Evolutionary conservation across 306 rosid genomes (phyloP).

Genomic region (Cucumis hystrix): DNA sequence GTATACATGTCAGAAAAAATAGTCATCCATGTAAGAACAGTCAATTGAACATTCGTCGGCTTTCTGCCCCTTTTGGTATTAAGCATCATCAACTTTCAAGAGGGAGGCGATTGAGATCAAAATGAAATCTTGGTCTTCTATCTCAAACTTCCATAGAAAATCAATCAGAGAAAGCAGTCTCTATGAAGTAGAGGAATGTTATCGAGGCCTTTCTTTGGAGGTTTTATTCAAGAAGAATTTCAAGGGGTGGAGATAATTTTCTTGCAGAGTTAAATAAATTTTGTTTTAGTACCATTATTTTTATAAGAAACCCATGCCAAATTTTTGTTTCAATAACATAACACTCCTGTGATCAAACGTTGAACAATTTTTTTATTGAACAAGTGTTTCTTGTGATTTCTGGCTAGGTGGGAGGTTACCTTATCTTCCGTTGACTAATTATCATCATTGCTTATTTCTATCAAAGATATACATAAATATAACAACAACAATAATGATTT

Average conservation of each 20-base stretch:
- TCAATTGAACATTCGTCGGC: not conserved
- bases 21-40: not conserved
- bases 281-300: not conserved
- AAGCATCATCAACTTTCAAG: too few species aligned
- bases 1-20: not conserved
- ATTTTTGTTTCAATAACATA: not conserved
- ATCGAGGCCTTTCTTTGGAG: not conserved
- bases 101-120: too few species aligned
- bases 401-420: not conserved
- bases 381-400: not conserved
- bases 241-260: not conserved
- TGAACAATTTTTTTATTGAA: not conserved
- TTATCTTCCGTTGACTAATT: not conserved
- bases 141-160: not conserved
- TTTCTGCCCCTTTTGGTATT: not conserved
- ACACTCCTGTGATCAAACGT: not conserved
- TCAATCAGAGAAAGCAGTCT: not conserved
- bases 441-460: not conserved
- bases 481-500: not conserved
- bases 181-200: not conserved
- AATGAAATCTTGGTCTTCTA: not conserved
- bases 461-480: not conserved
- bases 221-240: not conserved
- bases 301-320: not conserved
- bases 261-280: not conserved